Evolutionary conservation across 179 eudicot genomes (phyloP), one percentile per base, ranked within the genome.

Genomic region (Beta lomatogona): DNA sequence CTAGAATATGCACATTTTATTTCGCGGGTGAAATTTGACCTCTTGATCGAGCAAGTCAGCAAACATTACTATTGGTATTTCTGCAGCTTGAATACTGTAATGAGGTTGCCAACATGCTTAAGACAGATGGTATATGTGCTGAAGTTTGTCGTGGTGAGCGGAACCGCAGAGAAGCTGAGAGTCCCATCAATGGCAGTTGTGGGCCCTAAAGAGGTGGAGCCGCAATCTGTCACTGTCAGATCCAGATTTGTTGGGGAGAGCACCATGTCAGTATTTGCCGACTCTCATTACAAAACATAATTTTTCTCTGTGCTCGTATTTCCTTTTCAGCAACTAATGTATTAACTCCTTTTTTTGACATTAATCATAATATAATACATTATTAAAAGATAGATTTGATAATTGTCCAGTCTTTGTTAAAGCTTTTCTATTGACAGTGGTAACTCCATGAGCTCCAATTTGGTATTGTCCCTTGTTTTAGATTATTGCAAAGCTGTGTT

Each of bases 61-160:
- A 12, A 77, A 31, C 13, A 69, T 75, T 22, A 60, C 65, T 8
- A 50, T 59, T 16, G 50, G 25, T 64, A 9, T 45, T 28, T 79
- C 59, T 79, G 45, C 92, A 95, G 97, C 90, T 92, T 9, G 90
- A 89, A 5, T 96, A 85, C 86, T 93, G 97, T 89, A 64, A 88
- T 14, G 92, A 91, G 81, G 93, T 94, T 59, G 82, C 67, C 15
- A 83, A 77, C 67, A 89, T 76, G 79, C 85, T 96, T 44, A 94
- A 91, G 89, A 88, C 88, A 3, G 82, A 78, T 81, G 94, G 96
- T 8, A 86, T 96, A 78, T 89, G 99, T 2, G 93, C 90, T 58
- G 99, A 96, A 83, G 86, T 94, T 79, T 91, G 97, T 90, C 88
- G 90, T 57, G 97, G 99, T 0, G 98, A 94, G 89, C 93, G 99